Conservation (phyloP, 2,329 filamentous ascomycete genomes). For the Trichoderma sp. region DNA sequence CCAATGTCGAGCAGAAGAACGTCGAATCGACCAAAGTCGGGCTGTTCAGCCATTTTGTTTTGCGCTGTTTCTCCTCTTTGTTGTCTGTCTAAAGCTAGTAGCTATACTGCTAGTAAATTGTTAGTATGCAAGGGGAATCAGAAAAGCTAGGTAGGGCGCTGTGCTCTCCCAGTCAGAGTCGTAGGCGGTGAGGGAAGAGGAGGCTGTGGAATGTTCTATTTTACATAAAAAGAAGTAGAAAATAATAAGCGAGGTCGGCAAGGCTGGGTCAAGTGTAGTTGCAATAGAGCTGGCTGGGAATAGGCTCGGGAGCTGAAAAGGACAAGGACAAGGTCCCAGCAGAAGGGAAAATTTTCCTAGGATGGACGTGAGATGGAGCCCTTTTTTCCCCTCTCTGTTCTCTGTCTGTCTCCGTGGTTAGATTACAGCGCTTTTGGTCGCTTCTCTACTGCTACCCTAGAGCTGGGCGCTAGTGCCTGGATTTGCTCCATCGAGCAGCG, state of each 20-base stretch:
- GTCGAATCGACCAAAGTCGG: conserved; percentile 36
- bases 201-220: conserved; percentile 13
- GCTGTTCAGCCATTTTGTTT: conserved; percentile 25
- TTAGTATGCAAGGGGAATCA: background rate
- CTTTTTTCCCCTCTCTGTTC: background rate
- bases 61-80: background rate
- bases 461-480: conserved; percentile 14
- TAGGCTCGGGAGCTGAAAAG: conserved; percentile 1
- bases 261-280: background rate
- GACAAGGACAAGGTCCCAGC: background rate
- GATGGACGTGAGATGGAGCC: background rate
- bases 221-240: background rate
- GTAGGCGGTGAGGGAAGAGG: conserved; percentile 13
- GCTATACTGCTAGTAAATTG: background rate
- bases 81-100: background rate
- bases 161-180: background rate
- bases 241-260: background rate
- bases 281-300: background rate
- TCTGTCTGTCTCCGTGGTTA: background rate
- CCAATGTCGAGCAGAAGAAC: conserved; percentile 43
- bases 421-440: background rate
- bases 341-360: conserved; percentile 12
- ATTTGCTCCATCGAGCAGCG: conserved; percentile 3
- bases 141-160: background rate
- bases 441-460: conserved; percentile 8